Conservation (phyloP, 768 basidiomycete species). For the Phylloporus sp. region DNA sequence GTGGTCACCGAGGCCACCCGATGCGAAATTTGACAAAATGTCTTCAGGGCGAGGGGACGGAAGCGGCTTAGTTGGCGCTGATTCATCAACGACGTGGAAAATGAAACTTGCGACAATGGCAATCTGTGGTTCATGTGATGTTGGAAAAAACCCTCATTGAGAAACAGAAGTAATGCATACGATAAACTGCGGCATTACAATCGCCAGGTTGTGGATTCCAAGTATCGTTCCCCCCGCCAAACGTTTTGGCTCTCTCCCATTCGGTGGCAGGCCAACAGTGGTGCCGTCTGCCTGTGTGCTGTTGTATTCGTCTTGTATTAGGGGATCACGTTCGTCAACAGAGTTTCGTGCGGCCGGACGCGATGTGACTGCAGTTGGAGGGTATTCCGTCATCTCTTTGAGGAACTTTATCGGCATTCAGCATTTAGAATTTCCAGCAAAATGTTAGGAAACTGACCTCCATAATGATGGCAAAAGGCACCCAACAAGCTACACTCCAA, state of each 20-base stretch:
- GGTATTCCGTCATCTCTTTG: constrained; percentile 57
- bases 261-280: constrained; percentile 26
- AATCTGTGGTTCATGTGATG: constrained; percentile 45
- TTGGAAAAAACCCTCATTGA: too few species aligned
- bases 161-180: constrained; percentile 42
- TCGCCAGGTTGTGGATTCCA: constrained; percentile 92
- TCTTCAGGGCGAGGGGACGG: constrained; percentile 32
- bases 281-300: constrained; percentile 40
- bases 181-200: constrained; percentile 91
- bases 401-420: constrained; percentile 45
- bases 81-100: constrained; percentile 74
- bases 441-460: constrained; percentile 61
- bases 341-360: constrained; percentile 29
- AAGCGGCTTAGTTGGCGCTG: constrained; percentile 2
- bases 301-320: constrained; percentile 48
- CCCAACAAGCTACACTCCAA: constrained; percentile 99
- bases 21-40: constrained; percentile 15
- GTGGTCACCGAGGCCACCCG: constrained; percentile 36
- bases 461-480: constrained; percentile 97
- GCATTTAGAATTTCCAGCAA: background rate
- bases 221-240: constrained; percentile 87
- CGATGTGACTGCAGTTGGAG: constrained; percentile 11
- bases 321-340: constrained; percentile 42
- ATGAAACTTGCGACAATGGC: constrained; percentile 83
- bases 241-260: constrained; percentile 35